Evolutionary conservation across 1,284 basidiomycete species (phyloP), one percentile per base, ranked within the genome.

Genomic region (Trichosporon faecale): DNA sequence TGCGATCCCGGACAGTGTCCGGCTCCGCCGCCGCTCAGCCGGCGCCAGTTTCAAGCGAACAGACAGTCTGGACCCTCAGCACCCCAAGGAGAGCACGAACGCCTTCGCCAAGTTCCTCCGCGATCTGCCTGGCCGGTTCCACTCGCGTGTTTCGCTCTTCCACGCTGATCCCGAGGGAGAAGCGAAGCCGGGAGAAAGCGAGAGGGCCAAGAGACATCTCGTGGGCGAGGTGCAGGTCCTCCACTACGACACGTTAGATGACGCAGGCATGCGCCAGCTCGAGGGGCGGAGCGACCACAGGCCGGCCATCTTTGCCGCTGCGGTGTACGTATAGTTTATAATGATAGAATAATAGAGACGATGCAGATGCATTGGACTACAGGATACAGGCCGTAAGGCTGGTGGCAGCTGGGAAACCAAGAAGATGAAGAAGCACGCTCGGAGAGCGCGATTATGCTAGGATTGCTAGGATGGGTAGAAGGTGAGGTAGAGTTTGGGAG

Each of bases 191-290:
- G 29, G 65, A 52, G 27, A 25, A 8, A 40, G 60, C 35, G 27
- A 25, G 12, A 31, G 40, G 21, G 46, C 66, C 46, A 68, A 71
- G 65, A 70, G 75, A 57, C 77, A 77, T 69, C 70, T 73, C 57
- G 77, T 76, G 60, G 83, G 83, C 8, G 80, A 84, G 68, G 83
- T 84, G 2, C 76, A 76, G 64, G 82, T 82, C 71, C 70, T 84
- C 60, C 80, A 82, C 72, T 84, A 84, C 75, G 80, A 79, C 9
- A 84, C 83, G 46, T 79, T 84, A 33, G 83, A 84, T 64, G 83
- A 84, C 74, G 77, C 75, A 4, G 83, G 76, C 1, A 84, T 84
- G 82, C 77, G 82, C 68, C 72, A 70, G 65, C 72, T 84, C 23
- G 82, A 84, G 71, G 82, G 82, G 14, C 75, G 70, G 21, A 80